Conservation (phyloP, 345 rosid genomes). For the Eucalyptus viminalis region DNA sequence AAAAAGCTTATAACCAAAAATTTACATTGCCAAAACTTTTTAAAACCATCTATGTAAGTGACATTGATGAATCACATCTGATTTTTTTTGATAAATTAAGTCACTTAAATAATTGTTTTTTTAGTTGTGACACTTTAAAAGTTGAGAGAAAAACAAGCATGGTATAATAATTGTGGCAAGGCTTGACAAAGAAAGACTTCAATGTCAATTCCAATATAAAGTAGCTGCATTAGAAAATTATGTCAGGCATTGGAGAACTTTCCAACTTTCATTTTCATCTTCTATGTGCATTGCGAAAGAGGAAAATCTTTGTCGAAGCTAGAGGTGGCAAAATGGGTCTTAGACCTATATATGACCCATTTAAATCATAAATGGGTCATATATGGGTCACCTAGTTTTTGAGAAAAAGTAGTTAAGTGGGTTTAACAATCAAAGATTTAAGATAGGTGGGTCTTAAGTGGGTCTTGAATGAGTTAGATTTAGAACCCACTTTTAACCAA, state of each 20-base stretch:
- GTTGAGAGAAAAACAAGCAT: not conserved
- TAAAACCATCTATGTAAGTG: not conserved
- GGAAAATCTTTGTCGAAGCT: not conserved
- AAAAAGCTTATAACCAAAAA: too few relatives aligned
- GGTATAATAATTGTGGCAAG: not conserved
- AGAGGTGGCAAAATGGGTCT: too few relatives aligned
- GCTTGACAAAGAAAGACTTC: not conserved
- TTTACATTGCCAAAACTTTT: not conserved
- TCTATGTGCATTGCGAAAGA: not conserved
- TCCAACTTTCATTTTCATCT: not conserved
- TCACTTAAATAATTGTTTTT: not conserved
- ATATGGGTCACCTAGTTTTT: too few relatives aligned
- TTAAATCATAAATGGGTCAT: too few relatives aligned
- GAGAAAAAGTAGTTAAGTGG: too few relatives aligned
- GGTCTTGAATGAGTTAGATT: too few relatives aligned
- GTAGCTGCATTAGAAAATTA: not conserved
- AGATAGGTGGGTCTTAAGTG: too few relatives aligned
- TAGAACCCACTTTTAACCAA: too few relatives aligned
- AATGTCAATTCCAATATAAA: not conserved
- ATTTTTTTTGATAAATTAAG: not conserved
- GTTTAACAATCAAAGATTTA: too few relatives aligned
- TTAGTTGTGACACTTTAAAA: not conserved
- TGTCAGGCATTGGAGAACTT: not conserved
- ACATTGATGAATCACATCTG: not conserved
- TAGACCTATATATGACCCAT: too few relatives aligned